These are phyloP conservation scores for Neostapfia colusana DNA, from an alignment of 176 grass and related monocot genomes.

Conservation along the genomic window DNA sequence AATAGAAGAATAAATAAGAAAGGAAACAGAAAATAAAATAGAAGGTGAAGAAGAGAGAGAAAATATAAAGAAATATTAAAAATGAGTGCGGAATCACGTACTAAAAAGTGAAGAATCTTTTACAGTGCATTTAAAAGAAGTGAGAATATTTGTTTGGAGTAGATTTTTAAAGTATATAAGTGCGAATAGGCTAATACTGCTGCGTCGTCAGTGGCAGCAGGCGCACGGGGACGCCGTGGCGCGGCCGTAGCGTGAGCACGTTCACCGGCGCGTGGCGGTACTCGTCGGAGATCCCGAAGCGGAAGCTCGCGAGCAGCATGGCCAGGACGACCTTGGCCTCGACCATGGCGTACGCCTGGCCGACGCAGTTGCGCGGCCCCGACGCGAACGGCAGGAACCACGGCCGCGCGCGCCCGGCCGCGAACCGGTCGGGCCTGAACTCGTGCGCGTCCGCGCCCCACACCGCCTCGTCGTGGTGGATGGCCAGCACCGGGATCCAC, in stretches of 20 bases:
- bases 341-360: slow-evolving; percentile 79
- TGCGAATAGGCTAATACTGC: too few species aligned
- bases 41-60: too few species aligned
- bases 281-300: slow-evolving; percentile 77
- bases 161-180: too few species aligned
- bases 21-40: too few species aligned
- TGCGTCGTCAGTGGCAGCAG: slow-evolving; percentile 46
- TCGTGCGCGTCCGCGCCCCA: slow-evolving; percentile 81
- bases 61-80: too few species aligned
- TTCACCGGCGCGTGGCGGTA: slow-evolving; percentile 86
- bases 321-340: slow-evolving; percentile 86
- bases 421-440: slow-evolving; percentile 82
- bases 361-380: slow-evolving; percentile 87
- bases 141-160: too few species aligned
- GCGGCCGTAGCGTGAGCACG: slow-evolving; percentile 83
- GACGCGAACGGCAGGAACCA: slow-evolving; percentile 86
- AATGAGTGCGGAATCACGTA: too few species aligned
- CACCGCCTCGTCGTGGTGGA: slow-evolving; percentile 75
- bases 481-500: slow-evolving; percentile 89
- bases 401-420: slow-evolving; percentile 42
- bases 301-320: slow-evolving; percentile 69
- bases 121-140: too few species aligned
- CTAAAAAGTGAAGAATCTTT: too few species aligned
- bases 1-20: too few species aligned
- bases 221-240: slow-evolving; percentile 73